These are phyloP conservation scores for Saturnispora diversa DNA, from an alignment of 805 yeast genomes.

Conservation along the genomic window DNA sequence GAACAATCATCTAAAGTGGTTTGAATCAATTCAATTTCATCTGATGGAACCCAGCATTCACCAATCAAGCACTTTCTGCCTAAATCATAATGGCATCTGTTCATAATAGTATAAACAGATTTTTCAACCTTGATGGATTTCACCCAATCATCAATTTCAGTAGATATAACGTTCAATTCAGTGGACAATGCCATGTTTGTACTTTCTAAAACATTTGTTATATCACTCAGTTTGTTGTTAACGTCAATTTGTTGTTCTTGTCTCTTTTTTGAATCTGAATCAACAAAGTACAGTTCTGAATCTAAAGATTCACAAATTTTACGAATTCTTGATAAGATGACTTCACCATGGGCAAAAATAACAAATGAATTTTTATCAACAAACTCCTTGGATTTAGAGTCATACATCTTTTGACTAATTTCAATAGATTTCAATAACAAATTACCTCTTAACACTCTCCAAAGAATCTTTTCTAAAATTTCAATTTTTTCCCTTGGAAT, in stretches of 20 bases:
- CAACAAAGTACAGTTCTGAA: constrained; percentile 64
- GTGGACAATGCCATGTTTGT: constrained; percentile 50
- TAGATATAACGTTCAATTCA: constrained; percentile 56
- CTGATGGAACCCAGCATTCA: constrained; percentile 67
- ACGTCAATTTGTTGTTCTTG: constrained; percentile 35
- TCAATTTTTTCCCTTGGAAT: constrained; percentile 63
- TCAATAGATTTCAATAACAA: constrained; percentile 69
- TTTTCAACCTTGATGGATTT: constrained; percentile 45
- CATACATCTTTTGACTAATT: constrained; percentile 61
- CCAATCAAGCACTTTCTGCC: constrained; percentile 59
- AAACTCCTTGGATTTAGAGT: constrained; percentile 44
- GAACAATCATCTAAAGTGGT: constrained; percentile 36
- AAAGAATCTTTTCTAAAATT: constrained; percentile 70
- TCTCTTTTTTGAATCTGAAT: constrained; percentile 34
- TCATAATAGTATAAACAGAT: constrained; percentile 49
- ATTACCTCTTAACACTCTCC: constrained; percentile 93
- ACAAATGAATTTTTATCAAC: constrained; percentile 77
- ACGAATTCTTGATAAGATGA: constrained; percentile 61
- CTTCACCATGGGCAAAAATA: constrained; percentile 84
- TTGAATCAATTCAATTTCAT: constrained; percentile 42
- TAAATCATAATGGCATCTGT: constrained; percentile 60
- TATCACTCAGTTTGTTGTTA: constrained; percentile 44
- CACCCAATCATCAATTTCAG: constrained; percentile 57
- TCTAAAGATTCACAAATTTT: constrained; percentile 87
- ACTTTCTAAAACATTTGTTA: constrained; percentile 40